Conservation (phyloP, 2,329 filamentous ascomycete species). For the Plenodomus biglobosus region DNA sequence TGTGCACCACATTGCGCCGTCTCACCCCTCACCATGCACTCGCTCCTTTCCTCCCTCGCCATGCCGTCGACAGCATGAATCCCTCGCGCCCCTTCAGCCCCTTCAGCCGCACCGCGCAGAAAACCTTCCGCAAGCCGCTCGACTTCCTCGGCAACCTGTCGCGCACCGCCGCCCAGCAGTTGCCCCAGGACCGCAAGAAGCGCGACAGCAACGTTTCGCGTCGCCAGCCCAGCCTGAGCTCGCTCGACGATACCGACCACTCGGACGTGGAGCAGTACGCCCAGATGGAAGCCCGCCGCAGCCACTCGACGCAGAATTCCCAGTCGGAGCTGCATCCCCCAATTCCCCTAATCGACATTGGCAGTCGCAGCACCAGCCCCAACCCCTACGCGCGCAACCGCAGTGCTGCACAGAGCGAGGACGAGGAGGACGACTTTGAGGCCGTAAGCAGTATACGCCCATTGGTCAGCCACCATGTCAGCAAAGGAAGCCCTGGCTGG, state of each 20-base stretch:
- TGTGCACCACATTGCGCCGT: constrained; percentile 18
- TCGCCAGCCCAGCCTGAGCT: constrained; percentile 36
- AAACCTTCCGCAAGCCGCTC: constrained; percentile 39
- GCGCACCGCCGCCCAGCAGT: constrained; percentile 18
- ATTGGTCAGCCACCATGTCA: constrained; percentile 40
- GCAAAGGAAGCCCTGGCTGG: constrained; percentile 19
- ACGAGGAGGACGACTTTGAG: constrained; percentile 50
- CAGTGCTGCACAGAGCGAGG: constrained; percentile 50
- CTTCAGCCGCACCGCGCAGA: constrained; percentile 35
- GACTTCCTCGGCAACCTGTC: constrained; percentile 40
- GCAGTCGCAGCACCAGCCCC: constrained; percentile 47
- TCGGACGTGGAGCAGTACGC: constrained; percentile 40
- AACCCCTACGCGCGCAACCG: constrained; percentile 49
- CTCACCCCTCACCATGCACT: constrained; percentile 14
- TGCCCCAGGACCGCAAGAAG: constrained; percentile 21
- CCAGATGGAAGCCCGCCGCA: constrained; percentile 30
- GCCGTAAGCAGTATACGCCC: constrained; percentile 43
- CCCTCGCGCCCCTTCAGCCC: constrained; percentile 37
- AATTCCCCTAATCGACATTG: constrained; percentile 50
- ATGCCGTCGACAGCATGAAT: constrained; percentile 37
- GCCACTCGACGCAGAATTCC: constrained; percentile 36
- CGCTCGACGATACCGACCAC: constrained; percentile 43
- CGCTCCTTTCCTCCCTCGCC: constrained; percentile 23
- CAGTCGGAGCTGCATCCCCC: constrained; percentile 43
- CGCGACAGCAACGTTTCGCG: constrained; percentile 24